Conservation (phyloP, 805 yeast genomes). For the Hanseniaspora jakobsenii region DNA sequence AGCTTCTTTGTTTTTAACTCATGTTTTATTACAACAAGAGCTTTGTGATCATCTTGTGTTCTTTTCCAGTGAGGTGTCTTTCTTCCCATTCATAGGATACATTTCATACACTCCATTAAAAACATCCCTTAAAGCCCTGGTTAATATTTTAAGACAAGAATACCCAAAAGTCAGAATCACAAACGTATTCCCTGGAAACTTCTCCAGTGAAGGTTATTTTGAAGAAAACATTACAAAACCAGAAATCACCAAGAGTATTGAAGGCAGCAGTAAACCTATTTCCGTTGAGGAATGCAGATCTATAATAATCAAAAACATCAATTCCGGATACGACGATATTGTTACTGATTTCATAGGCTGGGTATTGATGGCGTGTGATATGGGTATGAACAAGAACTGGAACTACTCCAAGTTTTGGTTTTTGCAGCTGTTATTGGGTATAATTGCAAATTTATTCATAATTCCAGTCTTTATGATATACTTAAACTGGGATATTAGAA, state of each 20-base stretch:
- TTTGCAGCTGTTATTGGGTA: constrained; percentile 38
- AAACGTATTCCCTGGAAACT: constrained; percentile 79
- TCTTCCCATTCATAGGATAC: constrained; percentile 85
- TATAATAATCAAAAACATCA: constrained; percentile 43
- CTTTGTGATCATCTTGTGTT: constrained; percentile 43
- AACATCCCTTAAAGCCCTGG: constrained; percentile 65
- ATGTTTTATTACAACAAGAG: constrained; percentile 37
- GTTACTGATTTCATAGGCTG: constrained; percentile 81
- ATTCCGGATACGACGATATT: constrained; percentile 56
- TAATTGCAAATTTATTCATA: constrained; percentile 37
- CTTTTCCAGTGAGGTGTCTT: constrained; percentile 68
- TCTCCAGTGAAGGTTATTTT: constrained; percentile 73
- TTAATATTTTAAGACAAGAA: constrained; percentile 75
- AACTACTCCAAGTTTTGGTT: constrained; percentile 39
- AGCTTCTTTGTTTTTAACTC: constrained; percentile 61
- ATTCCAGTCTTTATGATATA: constrained; percentile 49
- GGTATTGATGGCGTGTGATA: constrained; percentile 52
- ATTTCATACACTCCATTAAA: constrained; percentile 82
- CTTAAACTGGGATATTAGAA: constrained; percentile 40
- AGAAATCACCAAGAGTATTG: constrained; percentile 63
- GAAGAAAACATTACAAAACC: constrained; percentile 82
- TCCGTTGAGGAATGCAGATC: constrained; percentile 55
- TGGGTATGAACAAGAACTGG: constrained; percentile 53
- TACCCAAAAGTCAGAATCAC: constrained; percentile 59
- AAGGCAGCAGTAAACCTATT: constrained; percentile 71